Base-by-base conservation (phyloP, 1,284 basidiomycete species). In the Fomes fomentarius region DNA sequence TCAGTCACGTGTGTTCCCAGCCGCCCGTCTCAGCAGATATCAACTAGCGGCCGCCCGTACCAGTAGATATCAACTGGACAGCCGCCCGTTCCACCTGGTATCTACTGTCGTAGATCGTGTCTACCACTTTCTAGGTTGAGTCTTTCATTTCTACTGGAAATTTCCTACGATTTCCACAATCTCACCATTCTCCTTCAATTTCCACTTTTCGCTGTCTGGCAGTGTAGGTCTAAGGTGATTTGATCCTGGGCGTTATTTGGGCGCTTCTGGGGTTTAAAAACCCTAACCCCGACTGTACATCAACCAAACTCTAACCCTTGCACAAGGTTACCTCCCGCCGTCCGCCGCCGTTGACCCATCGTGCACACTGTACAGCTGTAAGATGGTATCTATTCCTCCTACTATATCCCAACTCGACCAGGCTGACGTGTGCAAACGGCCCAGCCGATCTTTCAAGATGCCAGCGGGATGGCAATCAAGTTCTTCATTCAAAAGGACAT, bases 401-500 rank as follows among this genome's bases (percentile, higher is more conserved):
- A 26, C 3, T 25, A 4, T 28, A 24, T 24, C 4, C 31, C 39
- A 26, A 14, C 24, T 15, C 21, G 4, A 46, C 15, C 2, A 34
- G 35, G 31, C 50, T 58, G 45, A 61, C 54, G 34, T 40, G 47
- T 52, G 40, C 37, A 47, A 54, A 52, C 48, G 48, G 33, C 45
- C 26, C 49, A 80, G 79, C 82, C 82, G 46, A 83, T 90, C 57
- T 90, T 91, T 55, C 84, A 87, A 68, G 86, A 87, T 63, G 70
- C 66, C 53, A 80, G 76, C 63, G 83, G 84, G 37, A 67, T 85
- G 45, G 78, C 87, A 4, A 70, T 89, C 75, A 91, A 91, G 66
- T 91, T 91, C 68, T 91, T 91, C 69, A 80, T 91, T 31, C 87
- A 90, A 65, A 89, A 87, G 64, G 88, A 91, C 66, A 76, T 91